phyloP scores from a whole-genome alignment of 2,329 filamentous ascomycete genomes.

The Colletotrichum aenigma region DNA sequence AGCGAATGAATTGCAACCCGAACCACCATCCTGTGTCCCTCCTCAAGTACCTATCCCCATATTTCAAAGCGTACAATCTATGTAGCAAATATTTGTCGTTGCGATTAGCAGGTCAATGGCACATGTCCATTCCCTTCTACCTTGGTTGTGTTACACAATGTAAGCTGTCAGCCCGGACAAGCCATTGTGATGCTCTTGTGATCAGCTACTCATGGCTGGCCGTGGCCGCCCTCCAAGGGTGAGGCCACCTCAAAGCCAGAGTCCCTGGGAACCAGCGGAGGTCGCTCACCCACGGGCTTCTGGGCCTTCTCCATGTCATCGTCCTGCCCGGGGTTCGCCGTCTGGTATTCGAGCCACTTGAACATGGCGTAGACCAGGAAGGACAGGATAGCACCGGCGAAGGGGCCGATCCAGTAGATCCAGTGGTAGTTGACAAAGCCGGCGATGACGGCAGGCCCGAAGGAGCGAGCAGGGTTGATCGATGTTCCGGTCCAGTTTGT shows the following conservation, averaged over 20 bases:
- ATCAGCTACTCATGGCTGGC: background rate
- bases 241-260: background rate
- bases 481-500: slow-evolving; percentile 52
- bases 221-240: background rate
- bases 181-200: background rate
- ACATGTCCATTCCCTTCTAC: background rate
- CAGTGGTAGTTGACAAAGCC: slow-evolving; percentile 50
- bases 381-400: background rate
- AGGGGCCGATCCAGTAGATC: slow-evolving; percentile 47
- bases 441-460: slow-evolving; percentile 51
- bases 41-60: background rate
- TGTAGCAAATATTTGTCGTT: background rate
- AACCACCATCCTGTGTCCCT: background rate
- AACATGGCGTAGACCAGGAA: background rate
- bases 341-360: background rate
- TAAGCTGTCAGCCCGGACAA: background rate
- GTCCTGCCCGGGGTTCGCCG: background rate
- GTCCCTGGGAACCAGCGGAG: background rate
- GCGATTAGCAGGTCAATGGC: background rate
- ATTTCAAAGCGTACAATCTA: background rate
- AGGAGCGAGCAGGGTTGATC: slow-evolving; percentile 55
- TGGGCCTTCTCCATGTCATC: background rate
- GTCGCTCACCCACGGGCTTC: background rate
- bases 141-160: background rate
- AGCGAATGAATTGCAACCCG: background rate